A percentile compares a stretch with the other conserved stretches of the same genome.
Evolutionary conservation across 108 stramenopile genomes (phyloP).

Genomic region (Pseudonitzschia multiseries): DNA sequence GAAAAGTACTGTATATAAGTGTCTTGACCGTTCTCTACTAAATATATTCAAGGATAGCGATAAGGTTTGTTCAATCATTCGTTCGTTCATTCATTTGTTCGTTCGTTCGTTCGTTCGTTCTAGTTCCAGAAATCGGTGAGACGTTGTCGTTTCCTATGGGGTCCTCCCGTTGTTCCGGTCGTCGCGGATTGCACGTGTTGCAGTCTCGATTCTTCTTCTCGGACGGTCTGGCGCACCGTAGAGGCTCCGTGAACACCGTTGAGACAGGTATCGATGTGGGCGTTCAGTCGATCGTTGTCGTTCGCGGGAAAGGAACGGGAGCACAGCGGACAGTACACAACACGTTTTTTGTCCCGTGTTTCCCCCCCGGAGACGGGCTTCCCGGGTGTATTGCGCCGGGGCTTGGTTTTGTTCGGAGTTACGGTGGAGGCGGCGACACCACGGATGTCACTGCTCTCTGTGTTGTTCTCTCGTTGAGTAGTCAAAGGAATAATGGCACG

Average conservation of each 20-base stretch:
- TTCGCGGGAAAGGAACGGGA: slow-evolving; percentile 22
- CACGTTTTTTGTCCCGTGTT: not conserved
- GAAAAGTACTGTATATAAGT: too few species aligned
- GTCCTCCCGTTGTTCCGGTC: not conserved
- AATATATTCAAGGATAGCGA: too few species aligned
- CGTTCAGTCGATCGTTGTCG: slow-evolving; percentile 56
- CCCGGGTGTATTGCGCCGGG: too few species aligned
- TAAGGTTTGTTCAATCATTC: too few species aligned
- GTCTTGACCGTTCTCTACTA: too few species aligned
- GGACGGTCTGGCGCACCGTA: slow-evolving; percentile 47
- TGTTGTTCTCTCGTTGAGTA: too few species aligned
- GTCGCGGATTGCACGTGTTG: slow-evolving; percentile 11
- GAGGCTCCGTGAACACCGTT: slow-evolving; percentile 27
- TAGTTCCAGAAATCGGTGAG: slow-evolving; percentile 54
- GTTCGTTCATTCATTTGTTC: too few species aligned
- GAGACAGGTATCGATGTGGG: slow-evolving; percentile 73
- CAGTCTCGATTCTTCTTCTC: slow-evolving; percentile 30
- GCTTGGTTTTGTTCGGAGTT: too few species aligned
- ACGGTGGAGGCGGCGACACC: too few species aligned
- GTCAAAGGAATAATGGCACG: too few species aligned
- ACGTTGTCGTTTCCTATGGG: slow-evolving; percentile 30
- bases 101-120: not conserved
- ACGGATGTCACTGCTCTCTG: too few species aligned
- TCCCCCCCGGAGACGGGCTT: not conserved
- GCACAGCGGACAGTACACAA: slow-evolving; percentile 55